Evolutionary conservation across 805 yeast genomes (phyloP).

Genomic region (Wickerhamomyces pijperi): DNA sequence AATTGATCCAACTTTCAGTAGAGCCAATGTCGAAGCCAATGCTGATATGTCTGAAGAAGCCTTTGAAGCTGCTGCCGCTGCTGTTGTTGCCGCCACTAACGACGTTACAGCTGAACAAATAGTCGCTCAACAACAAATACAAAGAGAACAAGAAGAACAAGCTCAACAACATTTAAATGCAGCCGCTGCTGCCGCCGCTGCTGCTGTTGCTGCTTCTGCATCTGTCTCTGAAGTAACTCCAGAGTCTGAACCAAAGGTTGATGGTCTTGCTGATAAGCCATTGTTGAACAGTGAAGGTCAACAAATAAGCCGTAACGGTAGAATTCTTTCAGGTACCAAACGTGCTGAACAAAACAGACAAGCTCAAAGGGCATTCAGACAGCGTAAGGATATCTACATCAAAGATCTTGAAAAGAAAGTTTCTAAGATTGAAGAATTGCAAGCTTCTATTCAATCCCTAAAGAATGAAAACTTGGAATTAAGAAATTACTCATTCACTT

Average conservation of each 20-base stretch:
- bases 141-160: constrained; percentile 4
- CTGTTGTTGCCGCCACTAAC: constrained; percentile 19
- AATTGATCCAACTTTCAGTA: constrained; percentile 21
- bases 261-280: neutral
- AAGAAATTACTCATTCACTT: constrained; percentile 58
- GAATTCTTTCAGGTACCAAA: constrained; percentile 50
- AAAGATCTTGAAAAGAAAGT: constrained; percentile 70
- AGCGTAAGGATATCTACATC: constrained; percentile 70
- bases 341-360: constrained; percentile 88
- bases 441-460: constrained; percentile 54
- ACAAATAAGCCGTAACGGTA: constrained; percentile 15
- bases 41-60: constrained; percentile 11
- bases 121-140: constrained; percentile 4
- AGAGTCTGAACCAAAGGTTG: neutral
- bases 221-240: neutral
- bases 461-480: constrained; percentile 61
- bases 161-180: constrained; percentile 3
- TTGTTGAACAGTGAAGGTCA: constrained; percentile 2
- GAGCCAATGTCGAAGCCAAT: constrained; percentile 7
- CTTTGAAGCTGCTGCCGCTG: constrained; percentile 26
- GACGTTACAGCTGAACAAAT: constrained; percentile 2
- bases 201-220: neutral
- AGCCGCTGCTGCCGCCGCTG: constrained; percentile 8
- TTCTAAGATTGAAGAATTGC: constrained; percentile 47
- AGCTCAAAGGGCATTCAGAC: constrained; percentile 87